Evolutionary conservation across 192 early-diverging fungal genomes (phyloP).

Genomic region (Linnemannia exigua): DNA sequence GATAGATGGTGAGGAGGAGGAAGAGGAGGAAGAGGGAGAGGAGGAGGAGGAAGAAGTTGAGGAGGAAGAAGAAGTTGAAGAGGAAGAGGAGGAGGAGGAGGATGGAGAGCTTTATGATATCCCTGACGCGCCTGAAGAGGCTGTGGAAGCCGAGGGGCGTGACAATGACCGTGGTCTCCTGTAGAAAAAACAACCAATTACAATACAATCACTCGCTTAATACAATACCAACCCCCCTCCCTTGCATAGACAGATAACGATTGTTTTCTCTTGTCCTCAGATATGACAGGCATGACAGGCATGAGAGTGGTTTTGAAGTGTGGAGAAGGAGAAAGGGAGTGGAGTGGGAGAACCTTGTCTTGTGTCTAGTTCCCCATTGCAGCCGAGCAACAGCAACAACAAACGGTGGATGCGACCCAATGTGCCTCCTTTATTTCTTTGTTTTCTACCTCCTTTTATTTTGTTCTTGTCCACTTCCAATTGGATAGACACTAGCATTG

Average conservation of each 20-base stretch:
- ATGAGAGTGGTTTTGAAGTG: too few relatives aligned
- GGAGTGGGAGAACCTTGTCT: background rate
- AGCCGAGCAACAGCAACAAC: too few relatives aligned
- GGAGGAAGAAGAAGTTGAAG: background rate
- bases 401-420: too few relatives aligned
- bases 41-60: conserved; percentile 12
- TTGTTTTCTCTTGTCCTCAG: too few relatives aligned
- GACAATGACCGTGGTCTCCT: background rate
- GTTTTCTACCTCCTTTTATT: background rate
- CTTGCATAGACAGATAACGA: background rate
- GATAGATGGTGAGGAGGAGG: background rate
- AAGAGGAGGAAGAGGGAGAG: background rate
- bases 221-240: background rate
- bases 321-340: too few relatives aligned
- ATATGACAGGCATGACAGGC: too few relatives aligned
- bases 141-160: background rate
- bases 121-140: background rate
- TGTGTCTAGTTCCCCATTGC: too few relatives aligned
- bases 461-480: conserved; percentile 3
- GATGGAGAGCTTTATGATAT: background rate
- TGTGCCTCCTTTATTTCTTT: too few relatives aligned
- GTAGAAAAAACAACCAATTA: background rate
- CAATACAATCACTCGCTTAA: background rate
- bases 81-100: conserved; percentile 13
- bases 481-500: background rate